Evolutionary conservation across 2,329 filamentous ascomycete species (phyloP).

Genomic region (Ophiostoma novo-ulmi): DNA sequence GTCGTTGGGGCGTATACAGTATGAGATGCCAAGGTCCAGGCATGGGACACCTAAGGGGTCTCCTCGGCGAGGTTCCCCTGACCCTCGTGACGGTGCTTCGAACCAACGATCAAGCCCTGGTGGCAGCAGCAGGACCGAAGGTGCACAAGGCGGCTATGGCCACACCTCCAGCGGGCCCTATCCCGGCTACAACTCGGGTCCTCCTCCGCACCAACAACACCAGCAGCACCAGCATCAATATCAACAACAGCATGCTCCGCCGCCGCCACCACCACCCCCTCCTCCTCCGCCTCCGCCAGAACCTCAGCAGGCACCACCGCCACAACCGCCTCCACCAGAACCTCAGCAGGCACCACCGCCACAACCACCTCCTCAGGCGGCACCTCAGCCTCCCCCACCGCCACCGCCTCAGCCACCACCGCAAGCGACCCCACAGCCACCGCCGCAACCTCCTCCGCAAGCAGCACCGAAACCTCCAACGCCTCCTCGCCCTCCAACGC

Average conservation of each 20-base stretch:
- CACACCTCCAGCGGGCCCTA: slow-evolving; percentile 21
- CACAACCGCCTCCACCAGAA: slow-evolving; percentile 21
- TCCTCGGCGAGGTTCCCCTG: slow-evolving; percentile 27
- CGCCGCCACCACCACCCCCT: neutral
- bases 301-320: slow-evolving; percentile 20
- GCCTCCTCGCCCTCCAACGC: neutral
- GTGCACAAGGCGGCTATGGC: neutral
- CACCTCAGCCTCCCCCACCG: slow-evolving; percentile 7
- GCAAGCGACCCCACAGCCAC: slow-evolving; percentile 2
- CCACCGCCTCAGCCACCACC: neutral
- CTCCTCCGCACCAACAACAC: slow-evolving; percentile 22
- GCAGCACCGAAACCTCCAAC: neutral
- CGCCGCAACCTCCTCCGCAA: neutral
- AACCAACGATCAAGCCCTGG: slow-evolving; percentile 29
- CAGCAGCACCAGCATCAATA: slow-evolving; percentile 23
- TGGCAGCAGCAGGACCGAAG: slow-evolving; percentile 22
- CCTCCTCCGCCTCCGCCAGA: slow-evolving; percentile 14
- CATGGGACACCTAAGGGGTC: neutral
- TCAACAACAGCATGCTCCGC: too few relatives aligned
- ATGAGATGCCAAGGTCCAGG: slow-evolving; percentile 36
- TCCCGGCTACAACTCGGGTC: slow-evolving; percentile 31
- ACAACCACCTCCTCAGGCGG: slow-evolving; percentile 5
- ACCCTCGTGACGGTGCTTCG: slow-evolving; percentile 24
- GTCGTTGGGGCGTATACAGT: slow-evolving; percentile 64
- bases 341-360: slow-evolving; percentile 7